Percentiles rank a stretch among this genome's conserved stretches.
Conservation (phyloP, 495 filamentous ascomycete species). For the Sabuloglossum arenarium region DNA sequence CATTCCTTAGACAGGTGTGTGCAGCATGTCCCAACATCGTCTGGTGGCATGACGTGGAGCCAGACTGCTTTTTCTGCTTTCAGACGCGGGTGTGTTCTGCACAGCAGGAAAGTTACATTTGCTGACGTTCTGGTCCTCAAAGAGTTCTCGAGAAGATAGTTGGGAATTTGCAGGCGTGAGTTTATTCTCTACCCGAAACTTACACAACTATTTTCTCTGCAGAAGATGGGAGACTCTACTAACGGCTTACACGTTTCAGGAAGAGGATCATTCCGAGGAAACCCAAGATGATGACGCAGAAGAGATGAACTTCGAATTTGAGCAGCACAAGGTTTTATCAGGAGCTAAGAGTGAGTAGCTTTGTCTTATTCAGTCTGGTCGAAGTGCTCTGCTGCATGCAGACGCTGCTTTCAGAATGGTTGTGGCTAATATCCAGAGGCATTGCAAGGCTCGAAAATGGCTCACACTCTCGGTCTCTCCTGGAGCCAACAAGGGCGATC, state of each 20-base stretch:
- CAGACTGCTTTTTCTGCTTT: no score
- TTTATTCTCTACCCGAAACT: not conserved
- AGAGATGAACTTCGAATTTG: not conserved
- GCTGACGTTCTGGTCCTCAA: not conserved
- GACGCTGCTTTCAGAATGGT: not conserved
- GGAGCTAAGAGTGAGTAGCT: not conserved
- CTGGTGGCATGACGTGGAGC: no score
- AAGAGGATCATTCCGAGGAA: not conserved
- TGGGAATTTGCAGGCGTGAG: not conserved
- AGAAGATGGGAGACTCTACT: not conserved
- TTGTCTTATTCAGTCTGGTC: not conserved
- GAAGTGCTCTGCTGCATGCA: not conserved
- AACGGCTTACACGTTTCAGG: not conserved
- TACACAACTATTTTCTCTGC: not conserved
- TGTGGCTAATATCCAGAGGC: not conserved
- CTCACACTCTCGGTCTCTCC: not conserved
- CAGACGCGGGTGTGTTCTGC: no score
- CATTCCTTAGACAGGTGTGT: not conserved
- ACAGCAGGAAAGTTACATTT: not conserved
- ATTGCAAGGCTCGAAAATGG: not conserved
- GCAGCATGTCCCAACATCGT: not conserved
- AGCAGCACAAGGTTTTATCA: not conserved
- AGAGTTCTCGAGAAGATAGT: not conserved
- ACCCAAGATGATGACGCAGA: not conserved
- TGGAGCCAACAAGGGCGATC: not conserved